phyloP scores from a whole-genome alignment of 2,329 filamentous ascomycete species.

The Stromatinia cepivora region DNA sequence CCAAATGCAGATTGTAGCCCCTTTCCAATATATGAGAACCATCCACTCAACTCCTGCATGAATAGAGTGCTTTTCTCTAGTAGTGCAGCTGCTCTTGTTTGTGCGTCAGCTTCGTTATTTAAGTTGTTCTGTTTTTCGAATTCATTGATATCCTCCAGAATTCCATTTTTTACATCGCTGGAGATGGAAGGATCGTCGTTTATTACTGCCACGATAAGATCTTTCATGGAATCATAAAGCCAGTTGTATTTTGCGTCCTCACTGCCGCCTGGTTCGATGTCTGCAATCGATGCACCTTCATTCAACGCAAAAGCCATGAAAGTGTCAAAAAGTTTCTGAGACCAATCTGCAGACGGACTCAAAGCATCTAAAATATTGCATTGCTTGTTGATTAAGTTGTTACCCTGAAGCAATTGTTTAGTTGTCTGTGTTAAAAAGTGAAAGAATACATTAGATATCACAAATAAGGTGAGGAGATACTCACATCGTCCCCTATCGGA shows the following conservation, averaged over 20 bases:
- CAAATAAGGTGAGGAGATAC: neutral
- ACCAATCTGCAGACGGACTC: neutral
- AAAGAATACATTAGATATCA: neutral
- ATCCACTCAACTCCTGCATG: neutral
- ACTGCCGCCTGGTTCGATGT: neutral
- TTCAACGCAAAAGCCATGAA: slow-evolving; percentile 1
- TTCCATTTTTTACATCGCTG: neutral
- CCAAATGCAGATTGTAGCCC: neutral
- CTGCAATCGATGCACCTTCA: neutral
- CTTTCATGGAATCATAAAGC: neutral
- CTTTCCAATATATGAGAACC: slow-evolving; percentile 7
- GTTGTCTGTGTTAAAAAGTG: neutral
- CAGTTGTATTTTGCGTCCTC: neutral
- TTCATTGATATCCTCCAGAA: neutral
- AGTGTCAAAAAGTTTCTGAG: neutral
- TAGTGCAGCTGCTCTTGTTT: slow-evolving; percentile 1
- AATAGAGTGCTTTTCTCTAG: neutral
- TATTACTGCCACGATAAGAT: neutral
- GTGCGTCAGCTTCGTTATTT: neutral
- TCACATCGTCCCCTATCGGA: neutral
- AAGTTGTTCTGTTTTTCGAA: neutral
- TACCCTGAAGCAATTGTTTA: neutral
- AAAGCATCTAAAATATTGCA: slow-evolving; percentile 7
- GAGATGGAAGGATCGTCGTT: neutral
- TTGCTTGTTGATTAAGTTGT: neutral